These are phyloP conservation scores for Pichia sp. DNA, from an alignment of 1,139 yeast genomes.

Conservation along the genomic window DNA sequence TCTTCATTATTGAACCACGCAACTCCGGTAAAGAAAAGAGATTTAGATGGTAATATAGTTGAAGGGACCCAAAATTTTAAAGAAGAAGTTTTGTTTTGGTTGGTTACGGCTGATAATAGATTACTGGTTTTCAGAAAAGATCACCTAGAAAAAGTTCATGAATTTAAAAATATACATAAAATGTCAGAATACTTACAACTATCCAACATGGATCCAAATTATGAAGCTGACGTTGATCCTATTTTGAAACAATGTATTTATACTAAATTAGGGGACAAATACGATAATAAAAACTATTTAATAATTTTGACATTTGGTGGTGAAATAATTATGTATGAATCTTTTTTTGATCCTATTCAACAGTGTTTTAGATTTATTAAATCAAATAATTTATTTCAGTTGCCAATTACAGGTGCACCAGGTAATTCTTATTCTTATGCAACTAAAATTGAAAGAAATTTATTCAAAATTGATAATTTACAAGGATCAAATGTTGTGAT, in stretches of 20 bases:
- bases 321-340: constrained; percentile 62
- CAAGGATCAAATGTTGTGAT: constrained; percentile 58
- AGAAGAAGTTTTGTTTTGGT: constrained; percentile 48
- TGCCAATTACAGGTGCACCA: constrained; percentile 64
- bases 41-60: constrained; percentile 18
- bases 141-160: constrained; percentile 62
- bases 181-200: constrained; percentile 49
- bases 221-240: constrained; percentile 63
- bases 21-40: constrained; percentile 25
- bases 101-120: constrained; percentile 74
- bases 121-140: constrained; percentile 56
- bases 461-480: constrained; percentile 54
- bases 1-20: constrained; percentile 32
- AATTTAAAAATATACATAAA: constrained; percentile 53
- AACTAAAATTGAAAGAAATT: constrained; percentile 61
- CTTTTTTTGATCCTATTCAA: constrained; percentile 38
- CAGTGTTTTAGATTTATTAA: constrained; percentile 45
- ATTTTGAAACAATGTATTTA: constrained; percentile 65
- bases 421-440: constrained; percentile 66
- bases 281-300: constrained; percentile 48
- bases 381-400: constrained; percentile 37
- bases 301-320: constrained; percentile 74
- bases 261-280: constrained; percentile 56
- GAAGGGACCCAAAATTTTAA: constrained; percentile 14
- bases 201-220: constrained; percentile 51